Conservation (phyloP, 1,139 yeast genomes). For the Protomyces inundatus region DNA sequence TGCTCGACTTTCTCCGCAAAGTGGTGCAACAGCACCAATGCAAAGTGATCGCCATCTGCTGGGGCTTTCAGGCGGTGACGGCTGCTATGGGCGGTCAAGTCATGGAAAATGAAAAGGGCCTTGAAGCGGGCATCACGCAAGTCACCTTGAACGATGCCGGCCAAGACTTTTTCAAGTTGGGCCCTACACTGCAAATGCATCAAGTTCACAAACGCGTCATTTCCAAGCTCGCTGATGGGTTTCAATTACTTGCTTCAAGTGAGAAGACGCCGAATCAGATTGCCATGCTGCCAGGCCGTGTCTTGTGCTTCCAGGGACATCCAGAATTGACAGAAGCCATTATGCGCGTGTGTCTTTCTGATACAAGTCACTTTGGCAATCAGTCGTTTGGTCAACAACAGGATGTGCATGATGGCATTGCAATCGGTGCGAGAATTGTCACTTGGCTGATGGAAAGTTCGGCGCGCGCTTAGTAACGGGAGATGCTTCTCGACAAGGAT, state of each 20-base stretch:
- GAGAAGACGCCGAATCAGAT: background rate
- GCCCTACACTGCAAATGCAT: background rate
- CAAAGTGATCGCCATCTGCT: slow-evolving; percentile 2
- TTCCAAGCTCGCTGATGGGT: background rate
- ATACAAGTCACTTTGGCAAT: background rate
- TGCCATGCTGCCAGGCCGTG: background rate
- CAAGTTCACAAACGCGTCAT: slow-evolving; percentile 4
- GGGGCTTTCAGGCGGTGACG: slow-evolving; percentile 6
- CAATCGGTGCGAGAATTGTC: background rate
- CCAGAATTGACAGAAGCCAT: slow-evolving; percentile 5
- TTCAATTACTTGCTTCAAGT: background rate
- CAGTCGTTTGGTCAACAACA: no score
- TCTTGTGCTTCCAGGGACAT: slow-evolving; percentile 6
- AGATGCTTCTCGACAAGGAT: no score
- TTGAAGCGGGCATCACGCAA: background rate
- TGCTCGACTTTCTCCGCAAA: background rate
- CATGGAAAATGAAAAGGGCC: background rate
- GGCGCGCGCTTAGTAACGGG: no score
- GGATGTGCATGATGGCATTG: background rate
- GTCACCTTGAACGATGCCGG: background rate
- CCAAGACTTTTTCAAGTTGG: background rate
- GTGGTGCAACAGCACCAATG: background rate
- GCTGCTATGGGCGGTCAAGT: slow-evolving; percentile 2
- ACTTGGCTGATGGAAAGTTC: background rate
- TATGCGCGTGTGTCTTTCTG: background rate